Evolutionary conservation across 2,329 filamentous ascomycete species (phyloP), one percentile per base, ranked within the genome.

Genomic region (Clonostachys chloroleuca): DNA sequence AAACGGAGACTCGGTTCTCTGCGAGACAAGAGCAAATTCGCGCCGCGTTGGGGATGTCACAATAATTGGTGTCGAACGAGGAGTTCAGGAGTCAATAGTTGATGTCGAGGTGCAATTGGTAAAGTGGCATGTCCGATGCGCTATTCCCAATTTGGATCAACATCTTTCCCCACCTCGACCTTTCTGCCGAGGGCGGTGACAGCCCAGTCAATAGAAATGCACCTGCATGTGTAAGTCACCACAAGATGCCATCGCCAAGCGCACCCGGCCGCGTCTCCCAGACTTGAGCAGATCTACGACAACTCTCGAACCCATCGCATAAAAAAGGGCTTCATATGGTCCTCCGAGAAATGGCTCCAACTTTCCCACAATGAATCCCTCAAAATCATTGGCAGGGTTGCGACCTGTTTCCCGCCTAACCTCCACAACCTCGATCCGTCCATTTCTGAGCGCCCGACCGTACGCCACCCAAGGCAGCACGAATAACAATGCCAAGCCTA

Each of bases 381-480:
- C 56, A 51, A 66, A 59, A 54, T 57, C 65, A 55, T 64, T 65
- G 51, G 62, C 56, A 48, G 59, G 59, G 49, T 61, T 63, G 62
- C 66, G 64, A 52, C 62, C 56, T 33, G 57, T 59, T 51, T 53
- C 59, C 43, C 55, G 53, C 53, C 49, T 63, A 50, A 51, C 55
- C 46, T 40, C 51, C 50, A 55, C 13, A 37, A 16, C 39, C 30
- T 16, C 20, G 12, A 36, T 30, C 24, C 17, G 16, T 41, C 56
- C 60, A 43, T 57, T 57, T 40, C 52, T 70, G 44, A 66, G 67
- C 49, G 72, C 40, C 53, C 75, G 81, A 58, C 62, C 67, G 44
- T 86, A 85, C 68, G 78, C 84, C 50, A 84, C 81, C 41, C 74
- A 84, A 44, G 78, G 71, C 49, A 70, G 69, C 50, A 55, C 74